These are phyloP conservation scores for Mentha longifolia DNA, from an alignment of 257 asterid genomes.

Conservation along the genomic window DNA sequence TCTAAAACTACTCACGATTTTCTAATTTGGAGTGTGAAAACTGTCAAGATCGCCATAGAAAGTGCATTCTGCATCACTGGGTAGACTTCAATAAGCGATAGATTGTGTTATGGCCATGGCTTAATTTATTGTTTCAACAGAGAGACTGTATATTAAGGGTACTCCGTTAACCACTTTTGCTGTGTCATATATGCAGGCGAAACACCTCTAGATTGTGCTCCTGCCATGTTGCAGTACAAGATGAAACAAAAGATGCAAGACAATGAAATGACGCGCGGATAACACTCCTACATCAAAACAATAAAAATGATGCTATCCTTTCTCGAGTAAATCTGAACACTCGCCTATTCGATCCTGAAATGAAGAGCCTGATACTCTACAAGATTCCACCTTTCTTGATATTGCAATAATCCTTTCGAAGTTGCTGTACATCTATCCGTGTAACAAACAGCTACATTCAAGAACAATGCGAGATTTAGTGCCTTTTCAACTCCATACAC, in stretches of 20 bases:
- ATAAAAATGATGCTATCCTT: slow-evolving; percentile 13
- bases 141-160: not conserved
- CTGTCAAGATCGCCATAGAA: slow-evolving; percentile 14
- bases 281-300: not conserved
- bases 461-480: no score
- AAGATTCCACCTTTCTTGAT: not conserved
- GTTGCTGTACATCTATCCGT: slow-evolving; percentile 32
- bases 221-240: slow-evolving; percentile 90
- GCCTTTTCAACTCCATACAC: not conserved
- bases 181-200: slow-evolving; percentile 62
- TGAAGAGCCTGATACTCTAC: no score
- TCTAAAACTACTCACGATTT: slow-evolving; percentile 10
- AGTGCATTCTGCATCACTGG: not conserved
- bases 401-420: slow-evolving; percentile 30
- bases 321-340: slow-evolving; percentile 27
- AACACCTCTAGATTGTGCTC: slow-evolving; percentile 96
- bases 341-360: slow-evolving; percentile 2
- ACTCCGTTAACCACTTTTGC: slow-evolving; percentile 18
- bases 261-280: slow-evolving; percentile 30
- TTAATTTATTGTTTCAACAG: slow-evolving; percentile 17
- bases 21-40: slow-evolving; percentile 7
- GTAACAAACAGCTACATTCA: no score
- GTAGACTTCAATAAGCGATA: slow-evolving; percentile 16
- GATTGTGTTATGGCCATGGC: not conserved
- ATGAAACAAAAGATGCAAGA: slow-evolving; percentile 85